Base-by-base conservation (phyloP, 495 filamentous ascomycete genomes). In the Neurospora sp. region DNA sequence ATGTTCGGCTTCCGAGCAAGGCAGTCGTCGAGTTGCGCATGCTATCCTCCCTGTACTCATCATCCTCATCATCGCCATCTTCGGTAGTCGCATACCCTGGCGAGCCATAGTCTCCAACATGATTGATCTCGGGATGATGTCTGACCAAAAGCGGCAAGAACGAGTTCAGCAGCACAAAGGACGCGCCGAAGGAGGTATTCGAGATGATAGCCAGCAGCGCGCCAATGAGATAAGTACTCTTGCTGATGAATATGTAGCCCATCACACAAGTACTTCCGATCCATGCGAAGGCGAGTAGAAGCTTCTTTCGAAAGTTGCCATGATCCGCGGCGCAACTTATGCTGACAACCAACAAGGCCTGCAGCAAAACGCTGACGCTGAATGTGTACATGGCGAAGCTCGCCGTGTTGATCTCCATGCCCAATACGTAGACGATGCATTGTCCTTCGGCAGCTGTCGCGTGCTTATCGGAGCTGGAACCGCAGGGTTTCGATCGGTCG, bases 371-470 rank as follows among this genome's bases (percentile, higher is more conserved):
- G 82, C 93, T 96, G 74, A 97, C 82, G 69, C 93, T 96, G 82
- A 98, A 98, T 5, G 93, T 97, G 84, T 98, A 99, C 92, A 99
- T 94, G 73, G 96, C 96, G 82, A 98, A 98, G 83, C 93, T 96
- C 20, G 96, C 95, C 11, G 96, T 97, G 82, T 97, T 98, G 79
- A 99, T 90, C 76, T 97, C 92, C 72, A 89, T 81, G 6, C 96
- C 96, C 62, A 97, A 82, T 10, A 99, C 82, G 73, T 90, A 88
- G 77, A 98, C 87, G 70, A 98, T 85, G 77, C 96, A 99, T 78
- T 96, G 94, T 38, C 88, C 87, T n/a, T 81, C 79, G 49, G 81
- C 79, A 77, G 78, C 79, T 2, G 27, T 35, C 35, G 72, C 66
- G 44, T 69, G 38, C 74, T 82, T 82, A 74, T 79, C 78, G 66